Base-by-base conservation (phyloP, 129 eudicot genomes). In the Pulicaria dysenterica region DNA sequence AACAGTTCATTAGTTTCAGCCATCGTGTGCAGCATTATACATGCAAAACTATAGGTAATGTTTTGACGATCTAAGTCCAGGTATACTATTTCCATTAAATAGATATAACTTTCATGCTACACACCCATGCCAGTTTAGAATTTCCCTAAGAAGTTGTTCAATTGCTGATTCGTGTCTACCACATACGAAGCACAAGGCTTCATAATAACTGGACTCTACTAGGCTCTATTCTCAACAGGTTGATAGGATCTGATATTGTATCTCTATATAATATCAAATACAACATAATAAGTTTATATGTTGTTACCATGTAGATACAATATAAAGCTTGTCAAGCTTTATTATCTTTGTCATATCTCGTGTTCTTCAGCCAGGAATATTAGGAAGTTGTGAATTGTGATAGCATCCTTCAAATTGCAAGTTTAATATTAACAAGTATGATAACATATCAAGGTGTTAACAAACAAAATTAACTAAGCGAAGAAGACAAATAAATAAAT, bases 1-100 rank as follows among this genome's bases (percentile, higher is more conserved):
- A 51, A 61, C 51, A 37, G 13, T 67, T 38, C 67, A 40, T 67
- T 64, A 15, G 53, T 50, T 49, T 36, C 39, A 39, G 61, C 61
- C 61, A 47, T 12, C 8, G 3, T 55, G 42, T 75, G 50, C 67
- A 54, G 66, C 54, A 24, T 8, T 67, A 16, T 46, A 47, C 56
- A 76, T 13, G 58, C 51, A 58, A 76, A 31, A 57, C 42, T 67
- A 57, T 58, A 76, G 69, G 60, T 46, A 42, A 37, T 48, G 19
- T 56, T 19, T 57, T 76, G 39, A 66, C 51, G 51, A 63, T 65
- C 4, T 44, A 2, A 55, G 66, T 50, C 59, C 80, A 55, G 60
- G 67, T 59, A 17, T 49, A 40, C 44, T 62, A 50, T 15, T 43
- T 41, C 55, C 41, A 11, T 2, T 8, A 31, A 73, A 62, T 41